Evolutionary conservation across 1,139 yeast species (phyloP).

Genomic region (Blastobotrys capitulatus): DNA sequence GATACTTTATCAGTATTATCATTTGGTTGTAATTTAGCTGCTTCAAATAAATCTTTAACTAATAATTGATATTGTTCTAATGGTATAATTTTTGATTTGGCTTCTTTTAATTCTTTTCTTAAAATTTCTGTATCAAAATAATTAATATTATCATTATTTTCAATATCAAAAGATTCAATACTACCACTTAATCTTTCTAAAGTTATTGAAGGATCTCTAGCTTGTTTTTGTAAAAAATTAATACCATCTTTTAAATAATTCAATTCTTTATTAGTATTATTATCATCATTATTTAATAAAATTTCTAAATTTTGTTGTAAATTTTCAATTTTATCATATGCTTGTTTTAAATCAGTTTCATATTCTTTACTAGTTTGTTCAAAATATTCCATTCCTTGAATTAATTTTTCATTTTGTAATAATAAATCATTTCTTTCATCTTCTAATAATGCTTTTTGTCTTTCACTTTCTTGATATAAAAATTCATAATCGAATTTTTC

Average conservation of each 20-base stretch:
- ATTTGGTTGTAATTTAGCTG: background rate
- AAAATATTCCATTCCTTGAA: background rate
- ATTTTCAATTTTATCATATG: background rate
- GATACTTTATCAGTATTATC: background rate
- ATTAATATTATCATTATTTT: background rate
- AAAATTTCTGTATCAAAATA: background rate
- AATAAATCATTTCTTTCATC: background rate
- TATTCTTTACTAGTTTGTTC: background rate
- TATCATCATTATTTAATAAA: background rate
- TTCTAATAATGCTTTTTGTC: conserved; percentile 4
- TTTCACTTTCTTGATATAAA: conserved; percentile 3
- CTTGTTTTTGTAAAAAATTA: conserved; percentile 7
- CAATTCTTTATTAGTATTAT: background rate
- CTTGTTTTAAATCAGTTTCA: background rate
- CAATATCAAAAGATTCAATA: conserved; percentile 5
- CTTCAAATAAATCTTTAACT: conserved; percentile 5
- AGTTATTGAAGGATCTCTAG: background rate
- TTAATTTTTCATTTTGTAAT: background rate
- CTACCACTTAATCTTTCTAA: background rate
- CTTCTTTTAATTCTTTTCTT: background rate
- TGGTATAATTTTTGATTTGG: background rate
- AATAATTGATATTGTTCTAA: background rate
- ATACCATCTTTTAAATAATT: background rate
- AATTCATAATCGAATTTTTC: background rate
- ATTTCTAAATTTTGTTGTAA: background rate